phyloP scores from a whole-genome alignment of 148 eudicot species.

The Nepenthes gracilis region DNA sequence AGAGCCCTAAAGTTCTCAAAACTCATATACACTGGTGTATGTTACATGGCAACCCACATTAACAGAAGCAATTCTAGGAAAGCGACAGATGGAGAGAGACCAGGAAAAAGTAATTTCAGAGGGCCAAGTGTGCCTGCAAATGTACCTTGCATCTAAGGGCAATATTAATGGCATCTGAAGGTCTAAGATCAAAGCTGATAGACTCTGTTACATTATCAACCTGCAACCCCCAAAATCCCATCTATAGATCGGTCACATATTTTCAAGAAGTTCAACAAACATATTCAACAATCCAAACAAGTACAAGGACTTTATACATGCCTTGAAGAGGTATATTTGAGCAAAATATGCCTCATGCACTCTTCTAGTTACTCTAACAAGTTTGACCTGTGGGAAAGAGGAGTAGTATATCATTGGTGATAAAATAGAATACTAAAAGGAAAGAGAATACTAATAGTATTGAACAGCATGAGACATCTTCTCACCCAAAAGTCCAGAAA shows the following conservation, averaged over 20 bases:
- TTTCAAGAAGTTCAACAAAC: not conserved
- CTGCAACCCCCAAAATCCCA: constrained; percentile 20
- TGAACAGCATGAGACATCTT: not conserved
- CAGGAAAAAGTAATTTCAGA: not conserved
- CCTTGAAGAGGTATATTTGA: constrained; percentile 70
- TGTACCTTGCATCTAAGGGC: constrained; percentile 98
- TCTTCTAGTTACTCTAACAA: constrained; percentile 90
- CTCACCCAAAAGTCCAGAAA: not conserved
- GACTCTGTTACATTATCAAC: constrained; percentile 55
- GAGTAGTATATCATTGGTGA: not conserved
- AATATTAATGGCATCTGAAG: constrained; percentile 95
- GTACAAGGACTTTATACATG: constrained; percentile 1
- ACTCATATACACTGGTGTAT: too few relatives aligned
- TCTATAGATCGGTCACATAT: not conserved
- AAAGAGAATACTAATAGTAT: not conserved
- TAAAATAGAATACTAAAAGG: too few relatives aligned
- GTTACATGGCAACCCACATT: too few relatives aligned
- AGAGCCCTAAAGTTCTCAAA: too few relatives aligned
- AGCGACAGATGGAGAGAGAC: not conserved
- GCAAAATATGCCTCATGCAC: constrained; percentile 94
- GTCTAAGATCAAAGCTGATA: constrained; percentile 82
- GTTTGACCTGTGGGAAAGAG: constrained; percentile 53
- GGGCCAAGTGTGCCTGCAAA: not conserved
- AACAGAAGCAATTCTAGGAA: not conserved
- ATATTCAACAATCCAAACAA: not conserved